Base-by-base conservation (phyloP, 164 flowering plant species). In the Protea cynaroides region DNA sequence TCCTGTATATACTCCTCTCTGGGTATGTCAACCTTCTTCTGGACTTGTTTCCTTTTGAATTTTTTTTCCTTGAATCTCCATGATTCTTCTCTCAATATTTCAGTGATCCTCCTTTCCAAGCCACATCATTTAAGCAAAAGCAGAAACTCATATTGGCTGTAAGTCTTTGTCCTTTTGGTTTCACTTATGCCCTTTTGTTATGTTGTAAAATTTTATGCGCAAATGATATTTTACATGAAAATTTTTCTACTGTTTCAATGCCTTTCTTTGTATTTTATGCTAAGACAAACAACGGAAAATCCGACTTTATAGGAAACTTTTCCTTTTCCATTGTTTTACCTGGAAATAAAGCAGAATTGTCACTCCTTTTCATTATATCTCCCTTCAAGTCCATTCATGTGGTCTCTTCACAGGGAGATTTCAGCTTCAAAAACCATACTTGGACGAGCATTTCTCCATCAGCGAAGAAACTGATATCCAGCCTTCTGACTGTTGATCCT, bases 391-490 rank as follows among this genome's bases (percentile, higher is more conserved):
- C 5, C 34, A 40, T 40, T 40, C 46, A 40, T 40, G 4, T 12
- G 46, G 46, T 29, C 34, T 29, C 25, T 62, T 11, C 25, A 24
- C 75, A 88, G 91, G 89, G 89, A 55, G 75, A 86, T 4, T 86
- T 82, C 73, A 84, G 81, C 74, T 88, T 86, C 69, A 71, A 83
- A 64, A 91, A 88, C 65, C 81, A 76, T 64, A 84, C 86, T 3
- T 88, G 95, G 91, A 88, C 86, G 70, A 81, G 65, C 69, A 83
- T 88, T 57, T 79, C 91, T 43, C 76, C 86, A 50, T 81, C 91
- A 24, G 89, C 88, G 3, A 86, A 83, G 70, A 78, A 83, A 34
- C 64, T 86, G 52, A 88, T 86, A 63, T 75, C 81, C 14, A 68
- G 78, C 69, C 89, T 88, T 51, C 75, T 88, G 9, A 70, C 72